Evolutionary conservation across 768 basidiomycete genomes (phyloP), one percentile per base, ranked within the genome.

Genomic region (Lactarius akahatsu): DNA sequence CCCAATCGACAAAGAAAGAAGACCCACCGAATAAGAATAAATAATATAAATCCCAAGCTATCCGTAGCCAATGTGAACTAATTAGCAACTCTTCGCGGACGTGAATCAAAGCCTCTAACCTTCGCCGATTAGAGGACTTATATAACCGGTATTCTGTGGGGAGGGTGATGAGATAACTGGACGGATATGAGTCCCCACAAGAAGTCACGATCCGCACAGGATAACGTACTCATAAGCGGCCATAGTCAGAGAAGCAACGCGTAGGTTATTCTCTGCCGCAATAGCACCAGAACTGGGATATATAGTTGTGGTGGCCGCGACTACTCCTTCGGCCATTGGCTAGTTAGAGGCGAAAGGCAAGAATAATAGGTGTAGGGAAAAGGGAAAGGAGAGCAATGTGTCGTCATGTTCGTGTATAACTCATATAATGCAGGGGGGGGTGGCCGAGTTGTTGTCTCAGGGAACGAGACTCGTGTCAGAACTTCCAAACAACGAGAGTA

Each of bases 171-270:
- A 71, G 3, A 62, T 65, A 71, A 32, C 70, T 71, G 55, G 15
- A 16, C 18, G 9, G 10, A 28, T 10, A 16, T 55, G 16, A 58
- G 58, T 63, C 32, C 28, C 10, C 2, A 38, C 11, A 34, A 32
- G 28, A 28, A 28, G 18, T 16, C 18, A 5, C n/a, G 34, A 45
- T 13, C n/a, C 4, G 18, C 10, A 2, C 38, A 5, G 16, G 20
- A 36, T 1, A 20, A 63, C 71, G 18, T 52, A 71, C 69, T 71
- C 71, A 56, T 68, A 71, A 30, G 65, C 52, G 38, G 69, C 70
- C 26, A 71, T 59, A 34, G 58, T 23, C 4, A 71, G 10, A 4
- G 70, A 63, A 9, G 68, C 68, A 45, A 70, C 18, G n/a, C 64
- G 70, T 23, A 70, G 26, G 59, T 70, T 61, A 28, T 65, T 65